A percentile compares a stretch with the other conserved stretches of the same genome.
phyloP scores from a whole-genome alignment of 2,329 filamentous ascomycete species.

The Rhinocladiella similis region DNA sequence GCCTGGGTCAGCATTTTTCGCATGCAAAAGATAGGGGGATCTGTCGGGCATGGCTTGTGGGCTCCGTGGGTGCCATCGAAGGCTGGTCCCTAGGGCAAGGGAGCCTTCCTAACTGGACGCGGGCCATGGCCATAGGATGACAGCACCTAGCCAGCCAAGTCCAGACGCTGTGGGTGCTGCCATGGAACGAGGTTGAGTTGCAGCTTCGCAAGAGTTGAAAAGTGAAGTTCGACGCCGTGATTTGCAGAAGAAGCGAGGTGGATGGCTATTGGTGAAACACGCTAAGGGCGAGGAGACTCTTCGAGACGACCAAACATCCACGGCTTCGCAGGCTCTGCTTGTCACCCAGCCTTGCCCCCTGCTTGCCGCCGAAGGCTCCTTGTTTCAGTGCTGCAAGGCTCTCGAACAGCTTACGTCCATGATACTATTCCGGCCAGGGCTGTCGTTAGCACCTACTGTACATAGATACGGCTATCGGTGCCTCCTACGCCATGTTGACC shows the following conservation, averaged over 20 bases:
- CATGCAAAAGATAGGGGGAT: slow-evolving; percentile 18
- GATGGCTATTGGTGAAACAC: slow-evolving; percentile 19
- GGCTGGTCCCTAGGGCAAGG: neutral
- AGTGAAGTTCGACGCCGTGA: slow-evolving; percentile 12
- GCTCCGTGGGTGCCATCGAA: slow-evolving; percentile 1
- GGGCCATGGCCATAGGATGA: neutral
- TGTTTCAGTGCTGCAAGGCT: slow-evolving; percentile 25
- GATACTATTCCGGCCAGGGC: too few relatives aligned
- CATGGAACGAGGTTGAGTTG: neutral
- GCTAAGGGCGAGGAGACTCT: slow-evolving; percentile 10
- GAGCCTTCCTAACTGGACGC: slow-evolving; percentile 9
- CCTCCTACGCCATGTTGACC: too few relatives aligned
- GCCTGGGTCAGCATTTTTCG: neutral
- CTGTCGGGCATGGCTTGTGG: neutral
- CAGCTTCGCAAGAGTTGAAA: slow-evolving; percentile 2
- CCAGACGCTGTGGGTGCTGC: slow-evolving; percentile 15
- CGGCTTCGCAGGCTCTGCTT: neutral
- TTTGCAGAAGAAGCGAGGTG: slow-evolving; percentile 15
- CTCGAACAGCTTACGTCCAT: neutral
- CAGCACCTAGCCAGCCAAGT: slow-evolving; percentile 2
- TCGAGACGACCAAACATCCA: slow-evolving; percentile 5
- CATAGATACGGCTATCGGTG: too few relatives aligned
- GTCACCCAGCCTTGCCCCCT: neutral
- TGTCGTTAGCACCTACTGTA: too few relatives aligned
- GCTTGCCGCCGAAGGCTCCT: slow-evolving; percentile 20